Percentiles rank a stretch among this genome's conserved stretches.
Evolutionary conservation across 495 filamentous ascomycete species (phyloP).

Genomic region (Aspergillus coremiiformis): DNA sequence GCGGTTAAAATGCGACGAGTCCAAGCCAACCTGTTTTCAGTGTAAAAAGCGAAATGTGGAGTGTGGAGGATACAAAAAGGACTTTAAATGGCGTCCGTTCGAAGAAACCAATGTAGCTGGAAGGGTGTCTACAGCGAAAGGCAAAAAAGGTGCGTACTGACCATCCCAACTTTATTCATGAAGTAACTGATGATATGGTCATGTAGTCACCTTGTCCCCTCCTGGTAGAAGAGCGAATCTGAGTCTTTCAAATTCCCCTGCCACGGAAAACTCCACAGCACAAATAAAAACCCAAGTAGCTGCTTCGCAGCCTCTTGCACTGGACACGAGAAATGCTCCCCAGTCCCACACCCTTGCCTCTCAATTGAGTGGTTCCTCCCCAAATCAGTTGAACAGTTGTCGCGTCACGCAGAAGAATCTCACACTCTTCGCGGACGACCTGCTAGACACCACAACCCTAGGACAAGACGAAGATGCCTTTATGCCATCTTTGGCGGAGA

Average conservation of each 20-base stretch:
- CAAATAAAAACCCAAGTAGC: not conserved
- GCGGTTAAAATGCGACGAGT: slow-evolving; percentile 75
- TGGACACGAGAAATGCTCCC: not conserved
- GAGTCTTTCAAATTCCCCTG: slow-evolving; percentile 1
- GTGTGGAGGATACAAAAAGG: slow-evolving; percentile 76
- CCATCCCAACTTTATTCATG: not conserved
- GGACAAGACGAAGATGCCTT: slow-evolving; percentile 7
- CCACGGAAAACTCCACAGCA: not conserved
- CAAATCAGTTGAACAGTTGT: slow-evolving; percentile 1
- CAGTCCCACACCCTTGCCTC: slow-evolving; percentile 1
- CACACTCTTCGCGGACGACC: slow-evolving; percentile 3
- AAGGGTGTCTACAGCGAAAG: slow-evolving; percentile 35
- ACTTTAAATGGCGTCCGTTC: slow-evolving; percentile 78
- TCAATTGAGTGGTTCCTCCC: not conserved
- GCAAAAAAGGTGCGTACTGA: slow-evolving; percentile 42
- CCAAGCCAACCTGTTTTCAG: slow-evolving; percentile 67
- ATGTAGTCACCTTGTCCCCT: slow-evolving; percentile 9
- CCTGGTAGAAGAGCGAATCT: slow-evolving; percentile 2
- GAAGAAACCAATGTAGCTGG: slow-evolving; percentile 57
- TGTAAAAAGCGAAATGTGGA: slow-evolving; percentile 61
- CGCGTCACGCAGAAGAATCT: slow-evolving; percentile 3
- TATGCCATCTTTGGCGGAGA: slow-evolving; percentile 9
- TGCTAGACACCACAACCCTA: slow-evolving; percentile 7
- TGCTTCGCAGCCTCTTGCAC: not conserved
- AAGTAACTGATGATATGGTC: not conserved